These are phyloP conservation scores for Flagelloscypha sp. DNA, from an alignment of 768 basidiomycete genomes.

Conservation along the genomic window DNA sequence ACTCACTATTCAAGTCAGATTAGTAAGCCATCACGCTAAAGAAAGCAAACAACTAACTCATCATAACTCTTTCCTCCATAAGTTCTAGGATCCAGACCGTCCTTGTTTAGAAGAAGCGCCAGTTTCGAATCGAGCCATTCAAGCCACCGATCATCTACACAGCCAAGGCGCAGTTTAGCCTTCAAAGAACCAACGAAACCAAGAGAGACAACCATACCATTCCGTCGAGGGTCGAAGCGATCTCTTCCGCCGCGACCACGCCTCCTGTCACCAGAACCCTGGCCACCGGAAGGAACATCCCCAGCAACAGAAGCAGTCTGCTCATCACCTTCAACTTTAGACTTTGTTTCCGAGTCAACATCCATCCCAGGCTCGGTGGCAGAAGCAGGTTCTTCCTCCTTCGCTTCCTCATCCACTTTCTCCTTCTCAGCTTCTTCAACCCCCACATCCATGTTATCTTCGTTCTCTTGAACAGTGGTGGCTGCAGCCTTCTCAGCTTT, in stretches of 20 bases:
- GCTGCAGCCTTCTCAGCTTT: constrained; percentile 37
- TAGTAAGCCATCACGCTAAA: constrained; percentile 8
- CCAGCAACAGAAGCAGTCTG: no score
- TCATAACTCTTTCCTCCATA: constrained; percentile 88
- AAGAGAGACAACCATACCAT: constrained; percentile 39
- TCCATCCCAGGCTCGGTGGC: no score
- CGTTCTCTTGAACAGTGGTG: constrained; percentile 42
- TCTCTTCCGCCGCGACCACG: no score
- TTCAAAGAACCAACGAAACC: constrained; percentile 5
- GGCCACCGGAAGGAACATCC: no score
- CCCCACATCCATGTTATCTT: constrained; percentile 34
- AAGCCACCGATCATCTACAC: constrained; percentile 77
- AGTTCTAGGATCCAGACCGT: constrained; percentile 75
- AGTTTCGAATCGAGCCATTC: constrained; percentile 86
- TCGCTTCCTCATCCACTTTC: constrained; percentile 32
- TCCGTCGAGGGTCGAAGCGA: constrained; percentile 40
- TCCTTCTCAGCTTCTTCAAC: constrained; percentile 22
- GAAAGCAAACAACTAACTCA: constrained; percentile 51
- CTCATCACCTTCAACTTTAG: neutral
- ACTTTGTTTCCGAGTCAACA: neutral
- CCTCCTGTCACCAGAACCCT: no score
- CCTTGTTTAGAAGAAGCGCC: constrained; percentile 68
- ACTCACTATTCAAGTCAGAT: constrained; percentile 52
- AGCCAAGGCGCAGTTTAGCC: constrained; percentile 10
- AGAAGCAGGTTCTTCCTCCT: constrained; percentile 27